A percentile compares a stretch with the other conserved stretches of the same genome.
Conservation (phyloP, 2,329 filamentous ascomycete genomes). For the Claviceps humidiphila region DNA sequence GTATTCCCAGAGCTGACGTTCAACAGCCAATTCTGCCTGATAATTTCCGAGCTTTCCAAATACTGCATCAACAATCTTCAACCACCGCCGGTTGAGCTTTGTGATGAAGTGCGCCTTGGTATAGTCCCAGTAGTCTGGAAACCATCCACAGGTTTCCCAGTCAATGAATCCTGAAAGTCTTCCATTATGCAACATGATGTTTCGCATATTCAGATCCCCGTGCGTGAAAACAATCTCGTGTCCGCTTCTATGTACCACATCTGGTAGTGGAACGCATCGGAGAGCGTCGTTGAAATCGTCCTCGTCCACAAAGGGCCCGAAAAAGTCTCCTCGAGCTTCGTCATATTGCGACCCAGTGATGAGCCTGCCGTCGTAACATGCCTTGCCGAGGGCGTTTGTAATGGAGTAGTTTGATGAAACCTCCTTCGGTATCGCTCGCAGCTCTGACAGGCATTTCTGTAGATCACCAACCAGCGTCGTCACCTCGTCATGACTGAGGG, state of each 20-base stretch:
- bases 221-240: conserved; percentile 30
- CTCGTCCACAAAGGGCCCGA: conserved; percentile 6
- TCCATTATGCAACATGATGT: conserved; percentile 15
- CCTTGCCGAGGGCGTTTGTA: no score
- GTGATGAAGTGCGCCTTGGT: conserved; percentile 8
- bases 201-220: conserved; percentile 17
- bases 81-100: conserved; percentile 7
- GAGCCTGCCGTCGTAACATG: no score
- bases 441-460: no score
- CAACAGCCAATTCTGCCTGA: neutral
- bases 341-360: neutral
- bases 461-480: no score
- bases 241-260: neutral
- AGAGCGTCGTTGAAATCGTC: conserved; percentile 8
- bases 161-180: conserved; percentile 15
- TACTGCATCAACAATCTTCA: conserved; percentile 3
- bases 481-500: no score
- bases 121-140: conserved; percentile 15
- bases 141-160: conserved; percentile 15
- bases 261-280: neutral
- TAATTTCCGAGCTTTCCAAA: conserved; percentile 1
- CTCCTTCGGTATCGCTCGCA: no score
- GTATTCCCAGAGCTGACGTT: conserved; percentile 1
- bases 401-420: no score
- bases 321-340: conserved; percentile 1